Evolutionary conservation across 768 basidiomycete genomes (phyloP).

Genomic region (Pisolithus marmoratus): DNA sequence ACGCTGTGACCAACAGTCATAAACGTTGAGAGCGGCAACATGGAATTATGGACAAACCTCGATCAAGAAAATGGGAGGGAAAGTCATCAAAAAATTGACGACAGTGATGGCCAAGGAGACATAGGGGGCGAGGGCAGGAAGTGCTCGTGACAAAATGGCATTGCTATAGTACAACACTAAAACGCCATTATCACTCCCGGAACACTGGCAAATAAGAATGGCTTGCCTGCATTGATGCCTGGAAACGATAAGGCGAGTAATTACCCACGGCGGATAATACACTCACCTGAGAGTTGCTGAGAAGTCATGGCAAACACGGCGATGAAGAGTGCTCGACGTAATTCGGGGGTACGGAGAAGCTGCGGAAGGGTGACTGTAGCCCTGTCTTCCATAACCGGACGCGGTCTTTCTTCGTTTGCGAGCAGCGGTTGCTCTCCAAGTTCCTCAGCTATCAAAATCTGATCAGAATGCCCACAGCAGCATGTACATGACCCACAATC

Average conservation of each 20-base stretch:
- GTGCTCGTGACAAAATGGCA: constrained; percentile 71
- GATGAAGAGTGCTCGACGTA: constrained; percentile 58
- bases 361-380: constrained; percentile 45
- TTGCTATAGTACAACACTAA: constrained; percentile 89
- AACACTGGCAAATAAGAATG: background rate
- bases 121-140: constrained; percentile 76
- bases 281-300: constrained; percentile 71
- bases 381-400: constrained; percentile 18
- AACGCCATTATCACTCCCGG: constrained; percentile 1
- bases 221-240: constrained; percentile 73
- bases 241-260: constrained; percentile 4
- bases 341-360: constrained; percentile 45
- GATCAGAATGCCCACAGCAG: constrained; percentile 6
- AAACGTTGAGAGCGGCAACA: constrained; percentile 1
- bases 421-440: constrained; percentile 25
- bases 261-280: background rate
- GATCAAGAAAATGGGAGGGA: constrained; percentile 82
- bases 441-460: constrained; percentile 15
- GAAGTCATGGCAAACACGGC: constrained; percentile 68
- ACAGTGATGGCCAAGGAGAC: constrained; percentile 81
- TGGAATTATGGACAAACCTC: constrained; percentile 44
- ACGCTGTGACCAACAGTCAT: constrained; percentile 37
- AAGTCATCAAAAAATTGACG: constrained; percentile 70
- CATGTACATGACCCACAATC: constrained; percentile 13
- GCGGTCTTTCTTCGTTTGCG: constrained; percentile 11